Base-by-base conservation (phyloP, 257 asterid genomes). In the Voacanga thouarsii region DNA sequence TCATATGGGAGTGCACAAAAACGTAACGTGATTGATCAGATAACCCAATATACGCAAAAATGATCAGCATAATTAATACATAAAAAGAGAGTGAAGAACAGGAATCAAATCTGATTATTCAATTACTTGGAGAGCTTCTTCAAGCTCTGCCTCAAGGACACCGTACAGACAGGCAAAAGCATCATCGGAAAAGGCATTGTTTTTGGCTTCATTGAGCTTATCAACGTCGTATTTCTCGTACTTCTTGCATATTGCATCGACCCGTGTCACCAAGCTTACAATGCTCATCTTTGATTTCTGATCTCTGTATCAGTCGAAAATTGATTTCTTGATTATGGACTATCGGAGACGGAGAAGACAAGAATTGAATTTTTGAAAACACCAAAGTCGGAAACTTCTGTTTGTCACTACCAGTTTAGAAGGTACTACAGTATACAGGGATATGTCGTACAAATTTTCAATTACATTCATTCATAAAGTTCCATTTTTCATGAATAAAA, bases 201-300 rank as follows among this genome's bases (percentile, higher is more conserved):
- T 71, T 60, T 71, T 47, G 59, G 59, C 60, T 44, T 43, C 56
- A 12, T 47, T 71, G 12, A 44, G 56, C 39, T 71, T 71, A 24
- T 71, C 61, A 10, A 44, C 39, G 18, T 71, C 74, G 16, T 69
- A 69, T 45, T 69, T 69, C 18, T 69, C 60, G 56, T 71, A 49
- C 24, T 71, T 71, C 14, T 45, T 71, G 60, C 75, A 71, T 44
- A 71, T 71, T n/a, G 60, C 33, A 24, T 71, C 75, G n/a, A 71
- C 56, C 24, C 60, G 19, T 12, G 43, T 49, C 24, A 43, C 4
- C 59, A 71, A 71, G 23, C 21, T 51, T 10, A 47, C 23, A n/a
- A 16, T 5, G 18, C 60, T 16, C 75, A 71, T 69, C 16, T 43
- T 19, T 71, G 75, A 44, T 44, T 12, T 67, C 72, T 66, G 47